Conservation (phyloP, 78 protist species). For the Pigoraptor vietnamica region DNA sequence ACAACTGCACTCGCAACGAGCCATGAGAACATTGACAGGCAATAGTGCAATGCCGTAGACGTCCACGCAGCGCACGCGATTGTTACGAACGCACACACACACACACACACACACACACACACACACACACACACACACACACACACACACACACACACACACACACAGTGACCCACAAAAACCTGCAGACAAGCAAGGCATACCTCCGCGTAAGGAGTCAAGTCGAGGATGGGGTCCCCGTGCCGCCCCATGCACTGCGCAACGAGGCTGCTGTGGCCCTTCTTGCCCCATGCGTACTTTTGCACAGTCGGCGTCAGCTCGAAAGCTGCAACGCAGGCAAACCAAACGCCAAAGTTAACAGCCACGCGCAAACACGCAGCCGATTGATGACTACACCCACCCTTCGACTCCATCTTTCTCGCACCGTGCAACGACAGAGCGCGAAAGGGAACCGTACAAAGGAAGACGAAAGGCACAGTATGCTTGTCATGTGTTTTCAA, state of each 20-base stretch:
- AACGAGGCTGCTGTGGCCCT: constrained; percentile 59
- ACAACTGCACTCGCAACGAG: constrained; percentile 73
- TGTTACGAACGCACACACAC: not conserved
- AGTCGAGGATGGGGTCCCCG: constrained; percentile 16
- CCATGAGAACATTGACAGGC: not conserved
- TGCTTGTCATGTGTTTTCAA: no score
- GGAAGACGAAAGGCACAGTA: no score
- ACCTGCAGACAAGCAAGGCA: no score
- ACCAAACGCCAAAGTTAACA: not conserved
- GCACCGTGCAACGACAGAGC: no score
- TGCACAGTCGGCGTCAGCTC: constrained; percentile 33
- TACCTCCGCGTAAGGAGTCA: constrained; percentile 74
- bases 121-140: not conserved
- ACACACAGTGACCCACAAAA: no score
- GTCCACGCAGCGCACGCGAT: not conserved
- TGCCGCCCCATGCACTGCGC: constrained; percentile 33
- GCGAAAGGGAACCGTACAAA: no score
- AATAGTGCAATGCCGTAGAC: not conserved
- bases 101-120: not conserved
- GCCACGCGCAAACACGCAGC: not conserved
- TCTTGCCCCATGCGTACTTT: constrained; percentile 86
- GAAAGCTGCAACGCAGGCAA: not conserved
- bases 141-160: not conserved
- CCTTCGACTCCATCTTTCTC: no score
- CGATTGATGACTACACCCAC: no score